A percentile compares a stretch with the other conserved stretches of the same genome.
phyloP scores from a whole-genome alignment of 2,329 filamentous ascomycete genomes.

The Pseudomassariella vexata region DNA sequence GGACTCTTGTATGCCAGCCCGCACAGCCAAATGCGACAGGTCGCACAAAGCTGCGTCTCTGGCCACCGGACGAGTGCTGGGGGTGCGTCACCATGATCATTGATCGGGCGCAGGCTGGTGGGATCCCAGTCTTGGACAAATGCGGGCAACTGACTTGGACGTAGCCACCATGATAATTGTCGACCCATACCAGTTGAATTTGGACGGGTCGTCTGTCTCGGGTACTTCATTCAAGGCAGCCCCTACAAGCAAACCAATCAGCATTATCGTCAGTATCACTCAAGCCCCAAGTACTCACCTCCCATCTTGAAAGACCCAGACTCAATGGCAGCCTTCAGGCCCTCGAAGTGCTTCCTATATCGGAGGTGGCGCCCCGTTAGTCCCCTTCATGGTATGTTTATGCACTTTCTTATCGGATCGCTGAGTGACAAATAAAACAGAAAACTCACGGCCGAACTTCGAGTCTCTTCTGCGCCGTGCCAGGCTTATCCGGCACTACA shows the following conservation, averaged over 20 bases:
- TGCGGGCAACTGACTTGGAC: no score
- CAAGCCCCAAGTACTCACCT: constrained; percentile 36
- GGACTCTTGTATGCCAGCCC: no score
- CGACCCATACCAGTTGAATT: constrained; percentile 68
- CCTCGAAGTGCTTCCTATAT: constrained; percentile 47
- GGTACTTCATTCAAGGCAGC: constrained; percentile 63
- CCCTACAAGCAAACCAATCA: constrained; percentile 33
- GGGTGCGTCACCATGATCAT: no score
- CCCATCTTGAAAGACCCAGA: constrained; percentile 58
- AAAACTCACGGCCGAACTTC: constrained; percentile 50
- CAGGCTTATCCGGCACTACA: constrained; percentile 62
- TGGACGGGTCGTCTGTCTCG: constrained; percentile 49
- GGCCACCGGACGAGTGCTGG: no score
- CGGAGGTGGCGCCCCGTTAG: background rate
- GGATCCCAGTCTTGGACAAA: no score
- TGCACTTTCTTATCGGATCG: background rate
- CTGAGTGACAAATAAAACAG: constrained; percentile 17
- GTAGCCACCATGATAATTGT: constrained; percentile 62
- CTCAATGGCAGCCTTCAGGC: constrained; percentile 45
- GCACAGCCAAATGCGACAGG: no score
- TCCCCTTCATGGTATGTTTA: background rate
- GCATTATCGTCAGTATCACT: constrained; percentile 3
- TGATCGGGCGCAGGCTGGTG: no score
- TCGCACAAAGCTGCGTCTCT: no score
- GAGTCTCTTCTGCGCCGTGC: constrained; percentile 53